Base-by-base conservation (phyloP, 805 yeast genomes). In the Komagataella ulmi region DNA sequence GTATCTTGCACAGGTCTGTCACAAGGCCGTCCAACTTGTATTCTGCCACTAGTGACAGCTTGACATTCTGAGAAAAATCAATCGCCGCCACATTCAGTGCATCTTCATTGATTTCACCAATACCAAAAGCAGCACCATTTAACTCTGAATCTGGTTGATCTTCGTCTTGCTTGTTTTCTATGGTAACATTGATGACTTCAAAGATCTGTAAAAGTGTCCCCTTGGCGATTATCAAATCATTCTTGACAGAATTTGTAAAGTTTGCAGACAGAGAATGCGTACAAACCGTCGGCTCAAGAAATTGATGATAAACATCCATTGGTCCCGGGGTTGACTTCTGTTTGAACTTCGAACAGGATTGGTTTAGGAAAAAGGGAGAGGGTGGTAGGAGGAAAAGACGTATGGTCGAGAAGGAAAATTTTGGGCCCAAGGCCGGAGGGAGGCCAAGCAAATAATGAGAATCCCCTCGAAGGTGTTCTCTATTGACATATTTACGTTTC, bases 241-340 rank as follows among this genome's bases (percentile, higher is more conserved):
- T 72, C 40, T 59, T 62, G 1, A 65, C 61, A 1, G 75, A 60
- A 2, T 70, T 54, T 3, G 66, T 63, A 51, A 73, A 67, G 50
- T 63, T 58, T 55, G 83, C 77, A 6, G 78, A 69, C 21, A 81
- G 56, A 48, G 84, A 73, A 54, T 77, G 79, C n/a, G 83, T 65
- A 44, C 86, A 87, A 57, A 81, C 77, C 1, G 95, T 72, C 2
- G 96, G 95, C 57, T 79, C 85, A 49, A 85, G 73, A 57, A 88
- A 73, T 63, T 85, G 88, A 56, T 83, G 80, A 64, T 85, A 86
- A 14, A 85, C 83, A 59, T 88, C 88, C 97, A 88, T 88, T 30
- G 40, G 40, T 30, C 40, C 14, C 10, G 40, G 40, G 40, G 14
- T 3, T 30, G 40, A 30, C 40, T 30, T 8, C 40, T 30, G n/a